Percentiles rank a stretch among this genome's conserved stretches.
Conservation (phyloP, 2,329 filamentous ascomycete species). For the Xylariaceae sp. region DNA sequence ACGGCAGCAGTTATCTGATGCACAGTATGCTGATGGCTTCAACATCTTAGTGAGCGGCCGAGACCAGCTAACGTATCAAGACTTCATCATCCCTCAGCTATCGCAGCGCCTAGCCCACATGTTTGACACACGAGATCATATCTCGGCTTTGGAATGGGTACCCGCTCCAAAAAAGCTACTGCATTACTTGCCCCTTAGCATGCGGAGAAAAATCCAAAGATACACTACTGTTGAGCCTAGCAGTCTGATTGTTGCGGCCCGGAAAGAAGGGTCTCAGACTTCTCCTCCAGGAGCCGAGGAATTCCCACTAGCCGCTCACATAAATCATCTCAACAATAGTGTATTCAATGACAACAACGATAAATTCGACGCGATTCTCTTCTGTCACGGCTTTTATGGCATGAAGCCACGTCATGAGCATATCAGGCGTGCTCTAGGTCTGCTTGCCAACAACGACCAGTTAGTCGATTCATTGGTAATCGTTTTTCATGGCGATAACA, state of each 20-base stretch:
- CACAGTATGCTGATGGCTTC: slow-evolving; percentile 47
- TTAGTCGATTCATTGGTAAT: slow-evolving; percentile 42
- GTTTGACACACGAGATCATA: slow-evolving; percentile 34
- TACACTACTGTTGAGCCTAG: slow-evolving; percentile 57
- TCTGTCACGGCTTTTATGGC: slow-evolving; percentile 63
- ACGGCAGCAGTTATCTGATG: slow-evolving; percentile 40
- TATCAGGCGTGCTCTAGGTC: slow-evolving; percentile 43
- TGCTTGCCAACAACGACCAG: slow-evolving; percentile 43
- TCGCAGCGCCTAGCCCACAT: slow-evolving; percentile 38
- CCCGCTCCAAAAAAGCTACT: slow-evolving; percentile 55
- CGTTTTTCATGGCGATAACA: slow-evolving; percentile 51
- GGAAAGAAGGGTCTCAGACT: slow-evolving; percentile 35
- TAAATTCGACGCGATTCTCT: slow-evolving; percentile 53
- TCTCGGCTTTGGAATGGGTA: slow-evolving; percentile 58
- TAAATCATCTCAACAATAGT: no score
- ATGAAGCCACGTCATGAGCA: slow-evolving; percentile 46
- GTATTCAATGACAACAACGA: slow-evolving; percentile 29
- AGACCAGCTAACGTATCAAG: slow-evolving; percentile 39
- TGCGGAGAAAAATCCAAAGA: slow-evolving; percentile 41
- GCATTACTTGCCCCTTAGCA: slow-evolving; percentile 39
- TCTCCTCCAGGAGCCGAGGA: no score
- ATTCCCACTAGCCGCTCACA: no score
- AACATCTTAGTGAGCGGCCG: slow-evolving; percentile 35
- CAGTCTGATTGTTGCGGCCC: slow-evolving; percentile 36
- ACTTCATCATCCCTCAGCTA: slow-evolving; percentile 52